phyloP scores from a whole-genome alignment of 192 early-diverging fungal genomes.

The Mortierella claussenii region DNA sequence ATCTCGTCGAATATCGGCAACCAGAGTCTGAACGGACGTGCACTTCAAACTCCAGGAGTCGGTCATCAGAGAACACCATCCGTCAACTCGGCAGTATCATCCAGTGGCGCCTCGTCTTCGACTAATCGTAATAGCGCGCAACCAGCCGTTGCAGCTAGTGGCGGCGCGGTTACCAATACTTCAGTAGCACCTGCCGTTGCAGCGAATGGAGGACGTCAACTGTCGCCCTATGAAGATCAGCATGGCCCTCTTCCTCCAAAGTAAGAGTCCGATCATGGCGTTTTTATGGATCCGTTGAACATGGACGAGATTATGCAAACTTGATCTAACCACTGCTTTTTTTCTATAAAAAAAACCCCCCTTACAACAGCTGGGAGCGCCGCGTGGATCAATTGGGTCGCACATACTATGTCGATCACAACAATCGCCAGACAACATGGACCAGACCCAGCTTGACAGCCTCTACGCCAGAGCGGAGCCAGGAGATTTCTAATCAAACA shows the following conservation, averaged over 20 bases:
- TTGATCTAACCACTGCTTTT: background rate
- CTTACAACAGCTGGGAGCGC: constrained; percentile 98
- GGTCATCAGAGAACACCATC: constrained; percentile 44
- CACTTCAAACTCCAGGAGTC: constrained; percentile 24
- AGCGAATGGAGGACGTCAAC: constrained; percentile 32
- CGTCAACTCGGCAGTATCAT: constrained; percentile 58
- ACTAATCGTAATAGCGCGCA: constrained; percentile 42
- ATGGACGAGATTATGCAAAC: background rate
- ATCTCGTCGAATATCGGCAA: constrained; percentile 70
- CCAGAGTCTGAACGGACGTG: constrained; percentile 32
- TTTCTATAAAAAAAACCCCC: too few relatives aligned
- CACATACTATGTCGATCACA: constrained; percentile 99
- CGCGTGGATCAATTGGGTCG: constrained; percentile 93
- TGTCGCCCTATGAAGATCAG: constrained; percentile 66
- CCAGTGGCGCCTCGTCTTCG: constrained; percentile 55
- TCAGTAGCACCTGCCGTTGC: constrained; percentile 2
- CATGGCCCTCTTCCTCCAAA: constrained; percentile 63
- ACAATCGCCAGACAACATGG: constrained; percentile 97
- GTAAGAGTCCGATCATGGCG: constrained; percentile 2
- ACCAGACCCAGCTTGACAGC: constrained; percentile 63
- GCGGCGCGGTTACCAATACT: background rate
- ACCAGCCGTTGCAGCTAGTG: constrained; percentile 10
- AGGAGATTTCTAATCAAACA: constrained; percentile 64
- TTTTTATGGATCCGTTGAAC: background rate
- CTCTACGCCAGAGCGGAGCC: constrained; percentile 38